Evolutionary conservation across 495 filamentous ascomycete species (phyloP), one percentile per base, ranked within the genome.

Genomic region (Ramalina peruviana): DNA sequence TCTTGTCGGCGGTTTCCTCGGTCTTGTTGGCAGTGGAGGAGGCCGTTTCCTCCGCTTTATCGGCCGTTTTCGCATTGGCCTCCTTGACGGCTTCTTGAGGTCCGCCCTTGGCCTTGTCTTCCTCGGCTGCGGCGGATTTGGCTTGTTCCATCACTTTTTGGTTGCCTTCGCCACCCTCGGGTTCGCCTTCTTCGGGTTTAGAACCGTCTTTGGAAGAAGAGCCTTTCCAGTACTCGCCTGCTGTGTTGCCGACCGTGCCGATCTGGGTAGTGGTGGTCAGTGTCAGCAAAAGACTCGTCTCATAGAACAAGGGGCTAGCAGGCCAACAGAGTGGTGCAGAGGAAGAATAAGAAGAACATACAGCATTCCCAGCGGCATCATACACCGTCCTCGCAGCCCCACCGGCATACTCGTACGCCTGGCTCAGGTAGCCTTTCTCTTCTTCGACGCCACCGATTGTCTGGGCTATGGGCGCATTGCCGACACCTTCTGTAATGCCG

Each of bases 341-440:
- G 19, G 26, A 13, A 25, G 25, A 11, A 27, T 30, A 15, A 16
- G 3, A 16, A 7, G 11, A 7, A 50, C 53, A 1, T 37, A 55
- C 53, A 20, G 45, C 54, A 20, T 56, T 56, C 2, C 54, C 54
- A 10, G 54, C 54, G 6, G 54, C 44, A 37, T 56, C 54, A 27
- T 56, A 56, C 0, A 56, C 54, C 1, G 50, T 56, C 1, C 50
- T 36, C 13, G 51, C 17, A 12, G 49, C 49, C 36, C 49, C 46
- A 3, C 49, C 46, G 7, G 54, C 54, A 15, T 44, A 36, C 3
- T 56, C 43, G 17, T 56, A 56, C 15, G 40, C 50, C 30, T 51
- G 21, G 25, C 48, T 43, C 16, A 56, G 41, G 39, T 56, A 56
- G 3, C 54, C 54, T 36, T 55, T 46, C 23, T 56, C 30, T 40